phyloP scores from a whole-genome alignment of 805 yeast species.

The Starmerella apis region DNA sequence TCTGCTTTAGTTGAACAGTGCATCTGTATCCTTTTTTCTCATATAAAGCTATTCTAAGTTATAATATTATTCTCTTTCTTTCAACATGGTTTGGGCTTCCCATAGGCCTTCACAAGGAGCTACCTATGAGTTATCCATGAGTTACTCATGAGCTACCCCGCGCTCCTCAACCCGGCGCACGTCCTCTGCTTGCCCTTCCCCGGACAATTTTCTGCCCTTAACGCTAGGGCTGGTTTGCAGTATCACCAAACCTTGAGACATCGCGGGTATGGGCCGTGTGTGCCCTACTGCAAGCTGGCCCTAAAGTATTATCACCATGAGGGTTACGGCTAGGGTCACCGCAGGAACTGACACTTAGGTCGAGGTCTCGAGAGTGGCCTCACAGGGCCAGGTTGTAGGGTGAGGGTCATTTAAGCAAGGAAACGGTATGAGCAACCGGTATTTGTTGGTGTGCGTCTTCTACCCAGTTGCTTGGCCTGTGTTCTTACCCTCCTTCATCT shows the following conservation, averaged over 20 bases:
- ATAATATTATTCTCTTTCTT: constrained; percentile 1
- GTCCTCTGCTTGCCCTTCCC: too few species aligned
- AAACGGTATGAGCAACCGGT: neutral
- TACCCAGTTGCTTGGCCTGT: neutral
- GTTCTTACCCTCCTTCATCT: neutral
- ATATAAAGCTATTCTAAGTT: neutral
- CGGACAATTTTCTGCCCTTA: neutral
- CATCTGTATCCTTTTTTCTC: neutral
- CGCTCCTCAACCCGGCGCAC: too few species aligned
- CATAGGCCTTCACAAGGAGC: too few species aligned
- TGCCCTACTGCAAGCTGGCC: constrained; percentile 2
- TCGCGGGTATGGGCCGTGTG: constrained; percentile 3
- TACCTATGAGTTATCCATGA: too few species aligned
- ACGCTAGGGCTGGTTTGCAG: neutral
- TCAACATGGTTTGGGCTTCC: neutral
- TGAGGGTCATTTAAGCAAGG: neutral
- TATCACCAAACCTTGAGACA: constrained; percentile 3
- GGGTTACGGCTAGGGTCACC: constrained; percentile 10
- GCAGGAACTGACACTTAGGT: neutral
- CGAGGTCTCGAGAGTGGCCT: neutral
- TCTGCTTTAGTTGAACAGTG: neutral
- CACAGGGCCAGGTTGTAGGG: neutral
- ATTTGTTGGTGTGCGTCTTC: neutral
- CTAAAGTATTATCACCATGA: neutral
- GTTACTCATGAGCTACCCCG: too few species aligned